A percentile compares a stretch with the other conserved stretches of the same genome.
phyloP scores from a whole-genome alignment of 371 early-diverging fungal species.

The Conidiobolus incongruus region DNA sequence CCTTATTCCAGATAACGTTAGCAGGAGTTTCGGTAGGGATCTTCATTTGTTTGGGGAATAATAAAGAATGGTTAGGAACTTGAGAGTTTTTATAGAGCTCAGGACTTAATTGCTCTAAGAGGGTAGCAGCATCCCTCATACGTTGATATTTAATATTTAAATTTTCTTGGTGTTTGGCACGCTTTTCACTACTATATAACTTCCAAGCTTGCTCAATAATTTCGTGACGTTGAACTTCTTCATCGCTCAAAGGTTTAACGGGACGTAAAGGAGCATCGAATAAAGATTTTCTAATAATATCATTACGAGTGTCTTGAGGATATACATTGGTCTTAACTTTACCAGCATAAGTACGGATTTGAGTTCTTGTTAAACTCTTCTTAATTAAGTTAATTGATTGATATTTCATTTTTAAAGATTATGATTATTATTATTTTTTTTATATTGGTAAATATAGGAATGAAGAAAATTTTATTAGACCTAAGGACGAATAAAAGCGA shows the following conservation, averaged over 20 bases:
- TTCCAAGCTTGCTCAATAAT: conserved; percentile 58
- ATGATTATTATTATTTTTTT: too few species aligned
- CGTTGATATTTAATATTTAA: conserved; percentile 42
- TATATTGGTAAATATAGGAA: too few species aligned
- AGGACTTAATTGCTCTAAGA: conserved; percentile 36
- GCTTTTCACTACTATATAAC: conserved; percentile 27
- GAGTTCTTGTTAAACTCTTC: too few species aligned
- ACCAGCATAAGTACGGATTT: too few species aligned
- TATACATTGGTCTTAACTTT: too few species aligned
- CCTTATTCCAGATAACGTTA: conserved; percentile 2
- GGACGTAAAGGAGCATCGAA: conserved; percentile 32
- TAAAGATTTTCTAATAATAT: conserved; percentile 43
- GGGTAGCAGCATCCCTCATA: conserved; percentile 43
- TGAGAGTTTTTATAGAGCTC: conserved; percentile 39
- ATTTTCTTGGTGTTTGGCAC: conserved; percentile 24
- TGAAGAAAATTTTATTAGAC: too few species aligned
- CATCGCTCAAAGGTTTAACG: conserved; percentile 11
- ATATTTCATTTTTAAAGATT: too few species aligned
- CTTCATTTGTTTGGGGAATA: conserved; percentile 9
- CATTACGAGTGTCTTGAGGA: conserved; percentile 42
- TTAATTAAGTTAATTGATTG: too few species aligned
- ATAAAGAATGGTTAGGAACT: neutral
- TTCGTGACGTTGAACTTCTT: conserved; percentile 33
- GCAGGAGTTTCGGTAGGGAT: conserved; percentile 7
- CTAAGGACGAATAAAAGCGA: too few species aligned